Evolutionary conservation across 1,284 basidiomycete genomes (phyloP).

Genomic region (Ustilago sp.): DNA sequence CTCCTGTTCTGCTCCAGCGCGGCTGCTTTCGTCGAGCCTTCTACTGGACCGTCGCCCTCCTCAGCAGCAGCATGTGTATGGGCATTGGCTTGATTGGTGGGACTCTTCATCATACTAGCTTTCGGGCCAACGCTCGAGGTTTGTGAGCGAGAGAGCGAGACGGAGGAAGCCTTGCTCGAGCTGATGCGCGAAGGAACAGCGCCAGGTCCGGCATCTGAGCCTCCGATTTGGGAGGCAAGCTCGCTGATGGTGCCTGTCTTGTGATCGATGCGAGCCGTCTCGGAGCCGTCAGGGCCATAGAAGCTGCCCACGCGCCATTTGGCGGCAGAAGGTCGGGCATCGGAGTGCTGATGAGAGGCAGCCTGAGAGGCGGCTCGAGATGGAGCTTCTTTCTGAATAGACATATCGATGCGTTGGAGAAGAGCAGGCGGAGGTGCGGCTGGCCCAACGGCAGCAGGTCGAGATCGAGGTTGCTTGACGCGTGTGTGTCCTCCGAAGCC

Average conservation of each 20-base stretch:
- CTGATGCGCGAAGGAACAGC: background rate
- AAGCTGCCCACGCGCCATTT: constrained; percentile 57
- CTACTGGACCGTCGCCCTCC: background rate
- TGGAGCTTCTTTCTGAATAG: background rate
- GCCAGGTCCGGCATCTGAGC: constrained; percentile 9
- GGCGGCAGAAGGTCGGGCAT: background rate
- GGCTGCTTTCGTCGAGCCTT: constrained; percentile 37
- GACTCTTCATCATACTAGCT: constrained; percentile 45
- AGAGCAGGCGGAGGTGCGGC: constrained; percentile 10
- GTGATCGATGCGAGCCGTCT: constrained; percentile 46
- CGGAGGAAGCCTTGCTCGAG: constrained; percentile 7
- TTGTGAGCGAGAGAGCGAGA: constrained; percentile 30
- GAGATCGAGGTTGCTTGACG: constrained; percentile 25
- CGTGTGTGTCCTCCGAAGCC: constrained; percentile 58
- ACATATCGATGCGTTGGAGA: constrained; percentile 30
- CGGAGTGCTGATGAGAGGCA: background rate
- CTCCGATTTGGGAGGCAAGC: constrained; percentile 1
- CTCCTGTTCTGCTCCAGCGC: constrained; percentile 34
- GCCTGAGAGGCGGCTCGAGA: background rate
- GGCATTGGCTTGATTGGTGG: constrained; percentile 4
- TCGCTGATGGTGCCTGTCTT: constrained; percentile 33
- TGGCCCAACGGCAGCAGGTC: background rate
- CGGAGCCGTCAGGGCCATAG: constrained; percentile 54
- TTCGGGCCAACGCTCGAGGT: constrained; percentile 33
- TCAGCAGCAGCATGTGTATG: background rate